Evolutionary conservation across 352 stramenopile genomes (phyloP), one percentile per base, ranked within the genome.

Genomic region (Aphanomyces astaci): DNA sequence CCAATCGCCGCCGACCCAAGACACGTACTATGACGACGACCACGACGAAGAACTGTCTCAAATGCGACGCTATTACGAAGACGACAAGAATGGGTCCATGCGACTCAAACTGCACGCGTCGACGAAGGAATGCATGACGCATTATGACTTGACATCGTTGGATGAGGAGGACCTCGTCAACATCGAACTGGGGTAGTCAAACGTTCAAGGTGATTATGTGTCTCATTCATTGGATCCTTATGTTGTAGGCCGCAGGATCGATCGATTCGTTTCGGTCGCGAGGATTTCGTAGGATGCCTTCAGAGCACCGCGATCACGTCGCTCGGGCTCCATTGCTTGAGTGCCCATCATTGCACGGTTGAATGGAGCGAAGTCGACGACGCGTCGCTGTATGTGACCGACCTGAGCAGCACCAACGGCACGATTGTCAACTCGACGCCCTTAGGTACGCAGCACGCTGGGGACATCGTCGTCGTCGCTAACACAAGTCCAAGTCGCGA

Each of bases 341-440:
- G 51, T 19, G 32, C 51, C 7, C n/a, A 25, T 4, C 51, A 59
- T 39, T 59, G 51, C 30, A 15, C 4, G 11, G 5, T 59, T 19
- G 51, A 59, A 30, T 59, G 51, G 51, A 59, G 27, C 7, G 51
- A 32, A 1, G 24, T 36, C n/a, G 24, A 59, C 51, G 25, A 36
- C 11, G 25, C 30, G 0, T 32, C 17, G 7, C 51, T 59, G 9
- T 59, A 33, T 19, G 51, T 59, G 27, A 59, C 51, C 15, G 51
- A 59, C n/a, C 33, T 59, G n/a, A 32, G 51, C 15, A 59, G 51
- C 24, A 59, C 51, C 11, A 59, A 59, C 24, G 51, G 51, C 22
- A 59, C 51, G n/a, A 13, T 59, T 59, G 30, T 59, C 51, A 59
- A 59, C n/a, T 59, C 51, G 15, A 59, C 1, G 11, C 51, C 19